Percentiles rank a stretch among this genome's conserved stretches.
phyloP scores from a whole-genome alignment of 2,329 filamentous ascomycete genomes.

The Ophiostoma tasmaniense region DNA sequence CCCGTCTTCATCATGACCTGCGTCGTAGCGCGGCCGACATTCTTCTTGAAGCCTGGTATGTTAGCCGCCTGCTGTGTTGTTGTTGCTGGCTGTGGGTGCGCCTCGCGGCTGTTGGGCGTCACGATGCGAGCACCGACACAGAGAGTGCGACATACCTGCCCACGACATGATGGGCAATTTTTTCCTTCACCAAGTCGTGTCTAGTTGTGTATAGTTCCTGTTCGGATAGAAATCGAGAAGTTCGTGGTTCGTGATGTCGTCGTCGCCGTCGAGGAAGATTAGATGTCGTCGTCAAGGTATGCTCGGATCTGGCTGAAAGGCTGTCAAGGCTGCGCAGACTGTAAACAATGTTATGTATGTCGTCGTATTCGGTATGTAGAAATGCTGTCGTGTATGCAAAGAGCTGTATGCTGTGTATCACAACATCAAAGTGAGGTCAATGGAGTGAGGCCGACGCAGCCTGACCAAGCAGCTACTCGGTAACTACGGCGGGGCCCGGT shows the following conservation, averaged over 20 bases:
- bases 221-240: not conserved
- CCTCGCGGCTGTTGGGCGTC: not conserved
- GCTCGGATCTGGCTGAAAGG: not conserved
- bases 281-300: not conserved
- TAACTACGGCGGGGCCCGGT: not conserved
- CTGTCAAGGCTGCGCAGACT: not conserved
- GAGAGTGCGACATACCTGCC: constrained; percentile 33
- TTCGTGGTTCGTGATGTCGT: not conserved
- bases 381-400: not conserved
- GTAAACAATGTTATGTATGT: not conserved
- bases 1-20: constrained; percentile 99
- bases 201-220: not conserved
- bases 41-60: constrained; percentile 71
- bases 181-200: not conserved
- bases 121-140: not conserved
- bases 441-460: not conserved
- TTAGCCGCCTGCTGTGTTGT: not conserved
- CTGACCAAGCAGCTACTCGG: not conserved
- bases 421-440: not conserved
- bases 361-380: not conserved
- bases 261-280: not conserved
- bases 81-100: too few relatives aligned
- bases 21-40: constrained; percentile 97
- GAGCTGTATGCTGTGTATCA: not conserved
- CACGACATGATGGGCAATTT: constrained; percentile 35